Conservation (phyloP, 2,329 filamentous ascomycete genomes). For the Metarhizium brunneum region DNA sequence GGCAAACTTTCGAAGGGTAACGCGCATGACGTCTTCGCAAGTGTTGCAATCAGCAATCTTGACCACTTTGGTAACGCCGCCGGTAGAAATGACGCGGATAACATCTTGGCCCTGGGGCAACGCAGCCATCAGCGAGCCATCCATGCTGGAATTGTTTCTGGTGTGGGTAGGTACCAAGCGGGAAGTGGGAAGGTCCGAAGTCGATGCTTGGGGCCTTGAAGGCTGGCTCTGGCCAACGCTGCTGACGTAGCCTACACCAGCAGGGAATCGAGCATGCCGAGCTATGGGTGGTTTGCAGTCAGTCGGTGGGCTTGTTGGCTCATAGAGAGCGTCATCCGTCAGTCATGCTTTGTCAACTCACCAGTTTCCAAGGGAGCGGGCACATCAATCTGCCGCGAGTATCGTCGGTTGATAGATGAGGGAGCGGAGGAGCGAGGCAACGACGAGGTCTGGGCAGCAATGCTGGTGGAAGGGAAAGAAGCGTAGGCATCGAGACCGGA, state of each 20-base stretch:
- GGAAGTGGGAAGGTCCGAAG: constrained; percentile 53
- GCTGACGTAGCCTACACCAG: constrained; percentile 36
- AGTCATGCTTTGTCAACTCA: constrained; percentile 59
- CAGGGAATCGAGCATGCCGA: constrained; percentile 47
- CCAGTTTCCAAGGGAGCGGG: constrained; percentile 31
- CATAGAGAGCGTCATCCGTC: not conserved
- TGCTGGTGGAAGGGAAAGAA: constrained; percentile 24
- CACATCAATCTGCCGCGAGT: constrained; percentile 51
- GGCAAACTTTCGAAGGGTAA: constrained; percentile 79
- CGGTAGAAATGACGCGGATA: constrained; percentile 88
- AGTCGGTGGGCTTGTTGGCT: constrained; percentile 1
- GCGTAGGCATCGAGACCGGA: constrained; percentile 62
- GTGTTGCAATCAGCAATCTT: constrained; percentile 88
- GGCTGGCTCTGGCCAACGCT: constrained; percentile 37
- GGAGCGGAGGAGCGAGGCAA: constrained; percentile 38
- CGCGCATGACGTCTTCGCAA: constrained; percentile 85
- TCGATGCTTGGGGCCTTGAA: constrained; percentile 3
- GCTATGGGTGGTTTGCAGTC: constrained; percentile 41
- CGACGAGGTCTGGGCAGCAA: constrained; percentile 47
- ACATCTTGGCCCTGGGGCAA: constrained; percentile 79
- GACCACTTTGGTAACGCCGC: constrained; percentile 84
- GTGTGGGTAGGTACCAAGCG: constrained; percentile 60
- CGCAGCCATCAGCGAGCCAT: constrained; percentile 77
- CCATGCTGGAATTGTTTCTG: constrained; percentile 73
- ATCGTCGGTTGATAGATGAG: constrained; percentile 44